These are phyloP conservation scores for Podochytrium sp. DNA, from an alignment of 192 early-diverging fungal genomes.

Conservation along the genomic window DNA sequence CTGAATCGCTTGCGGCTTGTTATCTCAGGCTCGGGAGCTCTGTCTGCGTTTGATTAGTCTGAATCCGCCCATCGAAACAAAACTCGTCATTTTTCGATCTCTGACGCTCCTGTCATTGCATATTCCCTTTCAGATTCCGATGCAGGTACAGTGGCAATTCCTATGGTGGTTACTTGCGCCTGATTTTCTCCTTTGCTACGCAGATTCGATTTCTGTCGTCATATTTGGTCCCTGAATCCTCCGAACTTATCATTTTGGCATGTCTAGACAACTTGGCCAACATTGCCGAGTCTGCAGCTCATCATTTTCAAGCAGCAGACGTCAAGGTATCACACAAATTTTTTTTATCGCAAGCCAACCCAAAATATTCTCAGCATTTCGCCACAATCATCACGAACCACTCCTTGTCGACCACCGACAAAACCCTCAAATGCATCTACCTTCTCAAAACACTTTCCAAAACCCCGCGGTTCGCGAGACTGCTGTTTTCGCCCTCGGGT, in stretches of 20 bases:
- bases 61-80: slow-evolving; percentile 4
- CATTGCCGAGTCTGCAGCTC: neutral
- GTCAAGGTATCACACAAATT: neutral
- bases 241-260: neutral
- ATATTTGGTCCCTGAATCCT: neutral
- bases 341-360: neutral
- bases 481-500: neutral
- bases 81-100: slow-evolving; percentile 7
- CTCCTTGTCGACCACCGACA: neutral
- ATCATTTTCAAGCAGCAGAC: neutral
- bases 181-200: neutral
- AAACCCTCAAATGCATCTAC: neutral
- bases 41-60: slow-evolving; percentile 1
- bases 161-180: neutral
- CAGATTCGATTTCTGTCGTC: neutral
- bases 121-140: slow-evolving; percentile 16
- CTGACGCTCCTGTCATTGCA: slow-evolving; percentile 4
- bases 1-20: neutral
- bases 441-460: neutral
- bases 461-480: neutral
- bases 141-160: neutral
- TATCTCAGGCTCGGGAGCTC: neutral
- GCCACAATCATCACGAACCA: neutral
- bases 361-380: neutral
- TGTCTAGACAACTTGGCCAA: neutral